Conservation (phyloP, 768 basidiomycete species). For the Xerocomus spinulosus region DNA sequence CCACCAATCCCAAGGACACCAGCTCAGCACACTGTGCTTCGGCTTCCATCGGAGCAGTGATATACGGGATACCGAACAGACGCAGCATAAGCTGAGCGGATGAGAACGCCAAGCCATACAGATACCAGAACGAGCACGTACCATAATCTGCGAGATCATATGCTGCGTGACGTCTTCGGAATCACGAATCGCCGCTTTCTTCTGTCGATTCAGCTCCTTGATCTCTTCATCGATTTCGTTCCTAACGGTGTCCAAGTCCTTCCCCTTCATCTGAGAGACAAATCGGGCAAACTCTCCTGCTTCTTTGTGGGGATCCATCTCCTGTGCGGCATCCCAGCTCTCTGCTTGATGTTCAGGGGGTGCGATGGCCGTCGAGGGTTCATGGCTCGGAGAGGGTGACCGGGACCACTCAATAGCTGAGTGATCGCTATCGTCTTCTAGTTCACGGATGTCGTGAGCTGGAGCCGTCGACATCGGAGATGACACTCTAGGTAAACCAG, state of each 20-base stretch:
- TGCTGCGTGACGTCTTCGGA: conserved; percentile 94
- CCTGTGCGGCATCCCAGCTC: conserved; percentile 80
- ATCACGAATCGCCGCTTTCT: conserved; percentile 86
- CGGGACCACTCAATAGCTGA: conserved; percentile 36
- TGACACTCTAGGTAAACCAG: conserved; percentile 5
- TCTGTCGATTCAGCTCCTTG: conserved; percentile 69
- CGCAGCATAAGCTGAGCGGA: conserved; percentile 72
- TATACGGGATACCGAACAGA: conserved; percentile 95
- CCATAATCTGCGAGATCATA: conserved; percentile 86
- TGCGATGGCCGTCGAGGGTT: background rate
- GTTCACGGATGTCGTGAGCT: background rate
- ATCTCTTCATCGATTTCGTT: conserved; percentile 94
- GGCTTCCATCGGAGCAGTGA: conserved; percentile 99
- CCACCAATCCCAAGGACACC: conserved; percentile 77
- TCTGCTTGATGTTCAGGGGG: conserved; percentile 30
- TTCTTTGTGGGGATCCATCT: conserved; percentile 76
- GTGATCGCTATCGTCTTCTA: conserved; percentile 22
- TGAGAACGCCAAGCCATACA: conserved; percentile 5
- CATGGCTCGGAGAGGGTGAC: conserved; percentile 32
- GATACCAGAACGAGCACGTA: conserved; percentile 23
- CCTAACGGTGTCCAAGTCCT: conserved; percentile 73
- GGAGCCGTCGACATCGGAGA: conserved; percentile 11
- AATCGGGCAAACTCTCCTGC: conserved; percentile 91
- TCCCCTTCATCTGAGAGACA: conserved; percentile 85
- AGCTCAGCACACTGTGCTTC: conserved; percentile 98